Percentiles rank a stretch among this genome's conserved stretches.
These are phyloP conservation scores for Colletotrichum lentis DNA, from an alignment of 2,329 filamentous ascomycete genomes.

Conservation along the genomic window DNA sequence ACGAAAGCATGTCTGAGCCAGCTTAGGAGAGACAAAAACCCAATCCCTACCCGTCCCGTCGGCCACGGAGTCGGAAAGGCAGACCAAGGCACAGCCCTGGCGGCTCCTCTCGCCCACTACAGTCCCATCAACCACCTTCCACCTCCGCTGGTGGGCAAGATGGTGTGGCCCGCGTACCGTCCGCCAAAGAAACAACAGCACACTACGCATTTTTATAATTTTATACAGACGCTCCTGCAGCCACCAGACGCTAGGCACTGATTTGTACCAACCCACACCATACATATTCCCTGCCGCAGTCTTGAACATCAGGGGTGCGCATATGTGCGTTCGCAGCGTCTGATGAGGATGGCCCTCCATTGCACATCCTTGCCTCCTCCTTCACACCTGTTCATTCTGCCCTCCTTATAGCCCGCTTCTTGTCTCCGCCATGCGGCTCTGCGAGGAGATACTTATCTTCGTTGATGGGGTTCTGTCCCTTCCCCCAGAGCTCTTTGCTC, in stretches of 20 bases:
- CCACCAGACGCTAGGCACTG: conserved; percentile 11
- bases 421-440: conserved; percentile 22
- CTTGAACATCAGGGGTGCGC: conserved; percentile 23
- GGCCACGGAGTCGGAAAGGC: conserved; percentile 13
- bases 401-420: not conserved
- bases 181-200: conserved; percentile 12
- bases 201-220: conserved; percentile 17
- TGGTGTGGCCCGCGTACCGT: conserved; percentile 19
- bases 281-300: conserved; percentile 17
- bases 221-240: conserved; percentile 23
- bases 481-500: conserved; percentile 13
- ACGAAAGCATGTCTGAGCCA: conserved; percentile 13
- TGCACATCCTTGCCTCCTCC: conserved; percentile 31
- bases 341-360: conserved; percentile 16
- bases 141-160: not conserved
- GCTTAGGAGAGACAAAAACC: conserved; percentile 13
- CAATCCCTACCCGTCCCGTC: not conserved
- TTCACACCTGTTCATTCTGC: conserved; percentile 20
- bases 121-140: conserved; percentile 13
- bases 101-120: conserved; percentile 25
- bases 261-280: conserved; percentile 26
- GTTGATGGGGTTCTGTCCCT: conserved; percentile 10
- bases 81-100: conserved; percentile 26
- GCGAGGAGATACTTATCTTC: conserved; percentile 22
- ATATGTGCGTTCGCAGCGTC: conserved; percentile 24